Percentiles rank a stretch among this genome's conserved stretches.
Conservation (phyloP, 2,329 filamentous ascomycete species). For the Pseudogymnoascus sp. region DNA sequence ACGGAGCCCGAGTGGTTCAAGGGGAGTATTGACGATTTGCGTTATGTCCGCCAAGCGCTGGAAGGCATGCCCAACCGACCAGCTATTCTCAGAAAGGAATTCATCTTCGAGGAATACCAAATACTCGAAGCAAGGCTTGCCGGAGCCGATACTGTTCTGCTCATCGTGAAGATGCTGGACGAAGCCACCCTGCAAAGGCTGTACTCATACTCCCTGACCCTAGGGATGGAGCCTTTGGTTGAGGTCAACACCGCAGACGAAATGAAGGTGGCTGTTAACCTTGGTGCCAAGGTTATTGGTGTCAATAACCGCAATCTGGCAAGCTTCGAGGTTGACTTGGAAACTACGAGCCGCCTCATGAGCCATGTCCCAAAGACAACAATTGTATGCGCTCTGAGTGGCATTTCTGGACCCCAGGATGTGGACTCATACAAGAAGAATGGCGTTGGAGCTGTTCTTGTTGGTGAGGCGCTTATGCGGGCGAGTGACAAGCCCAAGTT, state of each 20-base stretch:
- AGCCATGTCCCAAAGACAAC: slow-evolving; percentile 78
- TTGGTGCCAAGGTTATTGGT: slow-evolving; percentile 86
- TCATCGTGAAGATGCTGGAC: slow-evolving; percentile 98
- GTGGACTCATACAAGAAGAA: slow-evolving; percentile 81
- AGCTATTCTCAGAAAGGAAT: slow-evolving; percentile 88
- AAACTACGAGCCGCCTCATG: slow-evolving; percentile 82
- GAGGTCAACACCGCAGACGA: slow-evolving; percentile 94
- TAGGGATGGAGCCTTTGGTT: slow-evolving; percentile 96
- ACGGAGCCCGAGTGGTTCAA: slow-evolving; percentile 99
- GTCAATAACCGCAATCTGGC: slow-evolving; percentile 97
- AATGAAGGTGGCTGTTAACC: slow-evolving; percentile 76
- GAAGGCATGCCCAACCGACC: slow-evolving; percentile 86
- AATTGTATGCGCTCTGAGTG: slow-evolving; percentile 87
- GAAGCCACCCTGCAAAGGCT: slow-evolving; percentile 62
- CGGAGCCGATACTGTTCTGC: slow-evolving; percentile 85
- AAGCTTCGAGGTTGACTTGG: slow-evolving; percentile 92
- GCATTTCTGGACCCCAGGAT: slow-evolving; percentile 82
- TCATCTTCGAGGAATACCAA: slow-evolving; percentile 97
- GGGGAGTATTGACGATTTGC: slow-evolving; percentile 88
- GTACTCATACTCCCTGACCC: slow-evolving; percentile 78
- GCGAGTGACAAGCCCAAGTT: slow-evolving; percentile 75
- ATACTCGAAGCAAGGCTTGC: slow-evolving; percentile 89
- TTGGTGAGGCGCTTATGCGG: slow-evolving; percentile 93
- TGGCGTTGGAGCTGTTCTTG: slow-evolving; percentile 84
- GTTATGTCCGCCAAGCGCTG: slow-evolving; percentile 79